Conservation (phyloP, 257 asterid genomes). For the Haberlea rhodopensis region DNA sequence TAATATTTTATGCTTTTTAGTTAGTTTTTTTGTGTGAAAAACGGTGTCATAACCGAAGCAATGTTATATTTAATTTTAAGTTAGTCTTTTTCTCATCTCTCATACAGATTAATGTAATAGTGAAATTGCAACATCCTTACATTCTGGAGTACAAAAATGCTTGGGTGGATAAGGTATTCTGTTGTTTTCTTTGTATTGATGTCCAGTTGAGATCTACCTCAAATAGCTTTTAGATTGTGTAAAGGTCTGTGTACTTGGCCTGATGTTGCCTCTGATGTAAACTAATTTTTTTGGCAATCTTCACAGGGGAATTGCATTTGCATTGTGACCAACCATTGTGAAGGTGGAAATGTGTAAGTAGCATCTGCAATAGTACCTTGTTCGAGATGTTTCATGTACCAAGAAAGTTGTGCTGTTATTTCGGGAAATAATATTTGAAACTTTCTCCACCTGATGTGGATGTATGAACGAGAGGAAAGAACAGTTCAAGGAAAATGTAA, state of each 20-base stretch:
- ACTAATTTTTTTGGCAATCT: conserved; percentile 24
- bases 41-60: not conserved
- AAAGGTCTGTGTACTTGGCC: conserved; percentile 5
- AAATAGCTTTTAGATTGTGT: conserved; percentile 1
- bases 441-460: not conserved
- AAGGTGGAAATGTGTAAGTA: conserved; percentile 90
- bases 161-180: conserved; percentile 86
- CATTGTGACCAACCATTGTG: conserved; percentile 74
- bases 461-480: not conserved
- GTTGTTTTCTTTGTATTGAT: conserved; percentile 5
- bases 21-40: not conserved
- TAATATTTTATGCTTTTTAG: conserved; percentile 19
- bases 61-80: not conserved
- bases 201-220: conserved; percentile 16
- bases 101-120: conserved; percentile 70
- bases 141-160: conserved; percentile 81
- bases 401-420: conserved; percentile 1
- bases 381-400: conserved; percentile 7
- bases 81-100: conserved; percentile 4
- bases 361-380: not conserved
- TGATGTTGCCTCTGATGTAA: conserved; percentile 20
- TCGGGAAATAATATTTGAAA: not conserved
- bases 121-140: conserved; percentile 75
- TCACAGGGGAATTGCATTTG: conserved; percentile 69
- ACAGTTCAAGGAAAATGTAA: not conserved